phyloP scores from a whole-genome alignment of 768 basidiomycete genomes.

The Zangia roseola region DNA sequence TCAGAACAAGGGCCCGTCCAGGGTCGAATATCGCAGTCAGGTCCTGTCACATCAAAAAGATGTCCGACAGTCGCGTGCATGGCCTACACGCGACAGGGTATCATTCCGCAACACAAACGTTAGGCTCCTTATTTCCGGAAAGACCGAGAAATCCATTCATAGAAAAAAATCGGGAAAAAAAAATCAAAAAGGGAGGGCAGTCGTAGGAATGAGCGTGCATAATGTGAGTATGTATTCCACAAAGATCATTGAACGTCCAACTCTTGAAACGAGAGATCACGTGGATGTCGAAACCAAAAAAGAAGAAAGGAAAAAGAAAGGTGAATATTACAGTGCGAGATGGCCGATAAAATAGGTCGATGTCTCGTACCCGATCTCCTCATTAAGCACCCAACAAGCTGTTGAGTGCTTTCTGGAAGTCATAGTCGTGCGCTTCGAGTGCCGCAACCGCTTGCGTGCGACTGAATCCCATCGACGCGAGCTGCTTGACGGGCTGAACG shows the following conservation, averaged over 20 bases:
- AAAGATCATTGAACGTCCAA: conserved; percentile 16
- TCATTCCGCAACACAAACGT: neutral
- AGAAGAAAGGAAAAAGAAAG: neutral
- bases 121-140: conserved; percentile 2
- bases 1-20: neutral
- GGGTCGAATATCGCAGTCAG: conserved; percentile 5
- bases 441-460: conserved; percentile 79
- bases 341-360: conserved; percentile 17
- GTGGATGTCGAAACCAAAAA: conserved; percentile 4
- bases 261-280: conserved; percentile 18
- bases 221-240: conserved; percentile 28
- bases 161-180: neutral
- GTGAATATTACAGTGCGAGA: conserved; percentile 20
- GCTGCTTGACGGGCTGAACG: conserved; percentile 71
- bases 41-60: neutral
- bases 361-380: conserved; percentile 6
- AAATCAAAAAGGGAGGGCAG: conserved; percentile 1
- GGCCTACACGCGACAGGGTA: no score
- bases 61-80: neutral
- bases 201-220: conserved; percentile 31
- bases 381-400: conserved; percentile 51
- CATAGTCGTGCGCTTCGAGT: conserved; percentile 81
- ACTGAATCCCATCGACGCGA: conserved; percentile 90
- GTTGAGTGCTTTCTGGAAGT: conserved; percentile 77
- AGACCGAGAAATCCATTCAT: conserved; percentile 19